phyloP scores from a whole-genome alignment of 768 basidiomycete species.

The Naganishia randhawae region DNA sequence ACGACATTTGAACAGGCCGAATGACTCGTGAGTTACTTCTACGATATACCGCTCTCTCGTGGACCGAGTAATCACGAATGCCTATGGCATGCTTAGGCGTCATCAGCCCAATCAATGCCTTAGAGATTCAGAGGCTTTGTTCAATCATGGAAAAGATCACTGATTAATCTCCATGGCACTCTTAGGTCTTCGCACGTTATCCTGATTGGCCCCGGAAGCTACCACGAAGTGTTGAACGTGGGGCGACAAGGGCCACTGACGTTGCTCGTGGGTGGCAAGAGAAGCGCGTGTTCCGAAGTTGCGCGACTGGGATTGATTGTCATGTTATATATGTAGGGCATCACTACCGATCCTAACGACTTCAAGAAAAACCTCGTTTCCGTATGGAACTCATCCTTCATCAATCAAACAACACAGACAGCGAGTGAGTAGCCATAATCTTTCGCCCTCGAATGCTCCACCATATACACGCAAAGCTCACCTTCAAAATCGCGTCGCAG shows the following conservation, averaged over 20 bases:
- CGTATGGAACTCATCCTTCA: slow-evolving; percentile 32
- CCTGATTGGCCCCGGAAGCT: slow-evolving; percentile 61
- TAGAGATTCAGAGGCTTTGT: too few species aligned
- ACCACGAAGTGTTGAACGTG: slow-evolving; percentile 62
- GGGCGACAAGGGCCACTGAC: slow-evolving; percentile 59
- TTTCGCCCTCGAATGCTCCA: background rate
- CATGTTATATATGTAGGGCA: slow-evolving; percentile 3
- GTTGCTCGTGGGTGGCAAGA: slow-evolving; percentile 55
- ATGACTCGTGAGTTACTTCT: background rate
- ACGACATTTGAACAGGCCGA: background rate
- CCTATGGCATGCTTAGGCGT: too few species aligned
- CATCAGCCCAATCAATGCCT: too few species aligned
- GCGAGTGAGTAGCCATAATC: slow-evolving; percentile 5
- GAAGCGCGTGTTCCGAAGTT: background rate
- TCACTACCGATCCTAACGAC: slow-evolving; percentile 14
- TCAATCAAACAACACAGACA: slow-evolving; percentile 34
- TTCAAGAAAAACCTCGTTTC: slow-evolving; percentile 24
- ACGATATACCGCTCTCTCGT: background rate
- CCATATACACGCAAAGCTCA: background rate
- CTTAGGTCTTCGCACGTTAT: slow-evolving; percentile 55
- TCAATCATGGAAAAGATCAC: background rate
- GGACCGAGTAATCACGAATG: too few species aligned
- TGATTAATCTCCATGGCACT: background rate
- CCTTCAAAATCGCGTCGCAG: background rate
- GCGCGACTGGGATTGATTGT: background rate